Percentiles rank a stretch among this genome's conserved stretches.
Conservation (phyloP, 2,329 filamentous ascomycete species). For the Fusarium praegraminearum region DNA sequence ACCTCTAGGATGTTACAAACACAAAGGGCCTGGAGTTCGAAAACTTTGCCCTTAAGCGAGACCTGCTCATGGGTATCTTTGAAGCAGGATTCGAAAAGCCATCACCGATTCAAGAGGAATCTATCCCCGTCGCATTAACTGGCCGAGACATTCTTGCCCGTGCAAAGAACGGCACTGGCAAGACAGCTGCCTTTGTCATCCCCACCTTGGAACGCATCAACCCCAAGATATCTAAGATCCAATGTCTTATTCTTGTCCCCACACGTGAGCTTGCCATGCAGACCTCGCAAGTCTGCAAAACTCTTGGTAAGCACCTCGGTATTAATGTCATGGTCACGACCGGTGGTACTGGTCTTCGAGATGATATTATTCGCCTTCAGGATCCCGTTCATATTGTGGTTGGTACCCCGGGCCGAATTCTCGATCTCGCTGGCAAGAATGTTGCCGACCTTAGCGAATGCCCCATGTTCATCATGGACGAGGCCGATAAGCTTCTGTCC, state of each 20-base stretch:
- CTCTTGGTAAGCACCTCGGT: slow-evolving; percentile 93
- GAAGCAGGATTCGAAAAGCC: slow-evolving; percentile 99
- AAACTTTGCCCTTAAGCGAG: slow-evolving; percentile 93
- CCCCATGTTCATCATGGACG: slow-evolving; percentile 99
- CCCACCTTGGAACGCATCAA: slow-evolving; percentile 96
- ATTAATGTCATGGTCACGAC: slow-evolving; percentile 99
- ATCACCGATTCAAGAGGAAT: slow-evolving; percentile 99
- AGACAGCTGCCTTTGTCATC: slow-evolving; percentile 98
- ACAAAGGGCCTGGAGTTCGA: slow-evolving; percentile 99
- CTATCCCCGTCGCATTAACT: slow-evolving; percentile 94
- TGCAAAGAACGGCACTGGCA: slow-evolving; percentile 98
- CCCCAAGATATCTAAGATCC: slow-evolving; percentile 94
- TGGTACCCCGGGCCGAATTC: slow-evolving; percentile 94
- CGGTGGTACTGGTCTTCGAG: slow-evolving; percentile 91
- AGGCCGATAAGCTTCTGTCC: slow-evolving; percentile 97
- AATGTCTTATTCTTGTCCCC: slow-evolving; percentile 95
- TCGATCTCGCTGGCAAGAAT: slow-evolving; percentile 95
- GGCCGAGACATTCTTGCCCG: slow-evolving; percentile 95
- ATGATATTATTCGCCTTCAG: slow-evolving; percentile 95
- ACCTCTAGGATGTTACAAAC: slow-evolving; percentile 88
- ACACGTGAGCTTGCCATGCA: slow-evolving; percentile 97
- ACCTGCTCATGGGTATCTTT: slow-evolving; percentile 98
- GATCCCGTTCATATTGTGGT: slow-evolving; percentile 98
- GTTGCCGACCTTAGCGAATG: slow-evolving; percentile 97
- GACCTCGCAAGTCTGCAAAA: slow-evolving; percentile 99